Percentiles rank a stretch among this genome's conserved stretches.
phyloP scores from a whole-genome alignment of 2,329 filamentous ascomycete genomes.

The Aspergillus floridensis region DNA sequence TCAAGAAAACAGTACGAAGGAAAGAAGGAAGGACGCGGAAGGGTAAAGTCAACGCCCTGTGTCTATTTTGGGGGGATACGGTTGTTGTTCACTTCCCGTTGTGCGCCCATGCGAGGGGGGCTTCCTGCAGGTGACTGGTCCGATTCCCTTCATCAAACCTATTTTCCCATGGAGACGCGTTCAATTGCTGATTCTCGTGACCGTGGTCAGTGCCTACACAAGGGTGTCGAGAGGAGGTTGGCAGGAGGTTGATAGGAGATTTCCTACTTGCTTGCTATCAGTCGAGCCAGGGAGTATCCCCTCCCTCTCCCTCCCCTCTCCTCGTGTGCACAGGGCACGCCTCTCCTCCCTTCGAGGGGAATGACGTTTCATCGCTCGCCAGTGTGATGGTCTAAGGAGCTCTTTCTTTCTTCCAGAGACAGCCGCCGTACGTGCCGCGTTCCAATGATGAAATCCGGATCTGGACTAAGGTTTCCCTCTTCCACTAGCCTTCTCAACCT shows the following conservation, averaged over 20 bases:
- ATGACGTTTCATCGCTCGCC: neutral
- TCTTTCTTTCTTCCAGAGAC: neutral
- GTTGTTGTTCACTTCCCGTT: constrained; percentile 1
- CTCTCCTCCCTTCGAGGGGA: neutral
- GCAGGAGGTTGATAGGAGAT: neutral
- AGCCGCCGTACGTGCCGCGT: neutral
- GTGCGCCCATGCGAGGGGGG: constrained; percentile 14
- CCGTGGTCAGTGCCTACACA: neutral
- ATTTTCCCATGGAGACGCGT: constrained; percentile 1
- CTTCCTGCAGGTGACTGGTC: constrained; percentile 12
- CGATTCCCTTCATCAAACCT: neutral
- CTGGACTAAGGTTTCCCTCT: neutral
- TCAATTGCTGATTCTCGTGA: neutral
- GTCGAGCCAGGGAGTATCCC: neutral
- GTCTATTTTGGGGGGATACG: constrained; percentile 8
- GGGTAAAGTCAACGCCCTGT: neutral
- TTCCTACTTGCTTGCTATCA: neutral
- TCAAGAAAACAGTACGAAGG: neutral
- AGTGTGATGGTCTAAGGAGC: too few relatives aligned
- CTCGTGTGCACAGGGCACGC: neutral
- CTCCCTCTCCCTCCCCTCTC: neutral
- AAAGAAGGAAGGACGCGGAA: neutral
- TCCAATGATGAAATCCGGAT: neutral
- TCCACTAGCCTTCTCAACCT: neutral
- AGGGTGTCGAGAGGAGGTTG: neutral